Evolutionary conservation across 1,284 basidiomycete species (phyloP), one percentile per base, ranked within the genome.

Genomic region (Anthracocystis panici-leucophaei): DNA sequence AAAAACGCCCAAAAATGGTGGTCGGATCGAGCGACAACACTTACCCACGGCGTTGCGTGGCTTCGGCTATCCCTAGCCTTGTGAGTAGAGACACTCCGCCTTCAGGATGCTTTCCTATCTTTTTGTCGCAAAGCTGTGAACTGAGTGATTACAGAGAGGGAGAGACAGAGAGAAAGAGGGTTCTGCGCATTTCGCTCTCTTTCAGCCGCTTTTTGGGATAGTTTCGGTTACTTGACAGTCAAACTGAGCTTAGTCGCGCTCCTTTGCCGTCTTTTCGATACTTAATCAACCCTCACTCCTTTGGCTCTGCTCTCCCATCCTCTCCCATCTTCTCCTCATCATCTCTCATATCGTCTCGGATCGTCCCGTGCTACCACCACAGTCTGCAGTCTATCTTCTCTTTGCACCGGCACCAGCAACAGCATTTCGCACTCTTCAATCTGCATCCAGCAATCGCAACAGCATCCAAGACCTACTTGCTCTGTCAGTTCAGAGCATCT

Each of bases 21-120:
- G 14, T 48, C 46, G 50, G 50, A 40, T 52, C 35, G 12, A 52
- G 31, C 50, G 46, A 48, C 46, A 48, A 48, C 27, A 29, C 11
- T 9, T 23, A 44, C 31, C 50, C 50, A 54, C 50, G 56, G 50
- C 57, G 53, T 31, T 60, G 57, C 57, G 57, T 51, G 23, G 52
- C 42, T 45, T 66, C 45, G 63, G 52, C 44, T 55, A 42, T 55
- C 16, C 40, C 46, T 38, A 14, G 1, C 11, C 11, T 38, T 38
- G 35, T 38, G 35, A 38, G 1, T 38, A 10, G 12, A 12, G 31
- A 27, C 27, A 27, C 7, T 27, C 27, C 27, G 31, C 35, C 12
- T 5, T 38, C 31, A 12, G 35, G 35, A 38, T 38, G 35, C 5
- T 7, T 38, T 38, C 3, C 35, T 16, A 33, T 38, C 11, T 38